These are phyloP conservation scores for Gymnopilus junonius DNA, from an alignment of 768 basidiomycete species.

Conservation along the genomic window DNA sequence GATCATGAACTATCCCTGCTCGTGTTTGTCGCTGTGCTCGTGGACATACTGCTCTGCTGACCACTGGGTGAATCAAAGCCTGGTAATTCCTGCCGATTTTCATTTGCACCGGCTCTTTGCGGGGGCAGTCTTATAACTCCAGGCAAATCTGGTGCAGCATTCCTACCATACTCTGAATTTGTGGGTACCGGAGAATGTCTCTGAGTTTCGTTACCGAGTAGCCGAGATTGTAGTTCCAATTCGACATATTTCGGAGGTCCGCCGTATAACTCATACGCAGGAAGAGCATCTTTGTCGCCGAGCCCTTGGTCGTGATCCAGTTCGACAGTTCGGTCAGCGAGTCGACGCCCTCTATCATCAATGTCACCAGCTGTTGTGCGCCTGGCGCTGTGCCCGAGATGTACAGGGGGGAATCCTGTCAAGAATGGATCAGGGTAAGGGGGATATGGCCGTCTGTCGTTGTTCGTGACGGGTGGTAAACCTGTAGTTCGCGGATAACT, in stretches of 20 bases:
- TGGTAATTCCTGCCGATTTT: background rate
- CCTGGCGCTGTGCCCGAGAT: constrained; percentile 5
- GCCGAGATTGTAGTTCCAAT: constrained; percentile 5
- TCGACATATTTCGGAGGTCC: constrained; percentile 49
- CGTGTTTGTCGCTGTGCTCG: background rate
- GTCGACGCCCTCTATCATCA: constrained; percentile 43
- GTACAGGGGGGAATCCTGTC: constrained; percentile 14
- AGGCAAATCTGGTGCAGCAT: background rate
- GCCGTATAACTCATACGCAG: constrained; percentile 49
- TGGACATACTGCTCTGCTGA: background rate
- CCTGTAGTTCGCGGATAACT: constrained; percentile 16
- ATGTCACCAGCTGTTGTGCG: constrained; percentile 39
- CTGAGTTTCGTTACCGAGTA: background rate
- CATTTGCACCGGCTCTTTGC: background rate
- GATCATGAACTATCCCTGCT: background rate
- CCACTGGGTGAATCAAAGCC: background rate
- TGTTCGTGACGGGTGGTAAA: constrained; percentile 6
- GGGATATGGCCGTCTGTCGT: constrained; percentile 7
- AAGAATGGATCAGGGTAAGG: constrained; percentile 12
- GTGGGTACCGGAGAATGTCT: background rate
- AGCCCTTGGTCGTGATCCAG: constrained; percentile 33
- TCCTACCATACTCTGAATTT: background rate
- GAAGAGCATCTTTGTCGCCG: constrained; percentile 49
- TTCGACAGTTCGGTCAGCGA: constrained; percentile 15
- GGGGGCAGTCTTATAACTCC: background rate